A percentile compares a stretch with the other conserved stretches of the same genome.
phyloP scores from a whole-genome alignment of 192 early-diverging fungal genomes.

The Funneliformis mosseae region DNA sequence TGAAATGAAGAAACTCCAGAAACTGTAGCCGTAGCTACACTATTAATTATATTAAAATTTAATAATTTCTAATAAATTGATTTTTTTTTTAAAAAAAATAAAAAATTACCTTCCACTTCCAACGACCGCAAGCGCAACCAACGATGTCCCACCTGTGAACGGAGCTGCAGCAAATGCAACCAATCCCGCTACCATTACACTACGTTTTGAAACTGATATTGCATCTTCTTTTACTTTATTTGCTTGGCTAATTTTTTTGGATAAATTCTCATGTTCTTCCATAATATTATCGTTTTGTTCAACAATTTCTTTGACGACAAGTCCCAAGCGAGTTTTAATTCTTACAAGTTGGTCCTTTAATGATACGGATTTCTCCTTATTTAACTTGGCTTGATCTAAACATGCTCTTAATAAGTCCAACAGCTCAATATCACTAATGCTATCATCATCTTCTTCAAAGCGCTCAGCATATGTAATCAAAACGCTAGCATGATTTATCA shows the following conservation, averaged over 20 bases:
- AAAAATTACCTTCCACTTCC: neutral
- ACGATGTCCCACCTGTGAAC: no score
- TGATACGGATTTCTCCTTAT: neutral
- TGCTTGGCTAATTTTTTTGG: neutral
- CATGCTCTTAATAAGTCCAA: neutral
- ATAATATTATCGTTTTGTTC: neutral
- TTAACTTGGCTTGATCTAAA: no score
- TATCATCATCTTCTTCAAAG: neutral
- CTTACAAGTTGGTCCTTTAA: neutral
- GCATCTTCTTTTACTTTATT: neutral
- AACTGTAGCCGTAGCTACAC: neutral
- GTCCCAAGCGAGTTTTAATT: neutral
- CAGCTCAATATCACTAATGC: neutral
- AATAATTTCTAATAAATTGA: neutral
- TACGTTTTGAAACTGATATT: neutral
- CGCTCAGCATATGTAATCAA: neutral
- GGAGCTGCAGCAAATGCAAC: no score
- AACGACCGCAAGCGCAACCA: neutral
- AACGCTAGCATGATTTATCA: neutral
- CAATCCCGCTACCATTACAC: no score
- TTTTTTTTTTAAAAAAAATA: no score
- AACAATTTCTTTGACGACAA: neutral
- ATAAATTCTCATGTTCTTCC: neutral
- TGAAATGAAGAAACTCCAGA: neutral
- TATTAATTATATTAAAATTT: neutral